These are phyloP conservation scores for Wickerhamiella dianesei DNA, from an alignment of 805 yeast species.

Conservation along the genomic window DNA sequence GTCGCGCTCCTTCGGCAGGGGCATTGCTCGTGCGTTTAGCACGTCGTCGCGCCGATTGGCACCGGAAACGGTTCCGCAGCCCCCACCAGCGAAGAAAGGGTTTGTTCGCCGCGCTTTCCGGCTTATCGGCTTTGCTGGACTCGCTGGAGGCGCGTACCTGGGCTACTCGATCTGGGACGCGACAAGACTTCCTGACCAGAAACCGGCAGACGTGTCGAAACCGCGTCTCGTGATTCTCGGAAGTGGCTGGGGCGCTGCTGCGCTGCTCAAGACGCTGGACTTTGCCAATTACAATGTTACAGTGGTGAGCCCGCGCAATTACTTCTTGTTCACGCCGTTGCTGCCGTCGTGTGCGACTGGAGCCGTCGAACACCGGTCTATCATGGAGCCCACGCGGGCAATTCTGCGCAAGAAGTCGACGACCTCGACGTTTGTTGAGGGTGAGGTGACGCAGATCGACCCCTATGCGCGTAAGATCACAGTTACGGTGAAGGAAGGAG, in stretches of 20 bases:
- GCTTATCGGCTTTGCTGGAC: constrained; percentile 9
- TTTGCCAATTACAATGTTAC: constrained; percentile 50
- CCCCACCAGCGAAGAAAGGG: constrained; percentile 3
- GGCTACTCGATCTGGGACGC: constrained; percentile 37
- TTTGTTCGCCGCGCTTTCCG: constrained; percentile 9
- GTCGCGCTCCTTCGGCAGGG: neutral
- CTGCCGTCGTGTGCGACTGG: constrained; percentile 73
- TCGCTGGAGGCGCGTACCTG: constrained; percentile 40
- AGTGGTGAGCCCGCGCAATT: constrained; percentile 54
- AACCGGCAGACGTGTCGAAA: constrained; percentile 41
- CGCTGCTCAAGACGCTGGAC: constrained; percentile 38
- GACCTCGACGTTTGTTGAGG: constrained; percentile 77
- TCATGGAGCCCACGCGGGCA: constrained; percentile 83
- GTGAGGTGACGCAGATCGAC: constrained; percentile 77
- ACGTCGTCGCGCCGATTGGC: neutral
- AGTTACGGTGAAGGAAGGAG: constrained; percentile 30
- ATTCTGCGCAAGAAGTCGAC: constrained; percentile 63
- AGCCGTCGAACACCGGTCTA: constrained; percentile 75
- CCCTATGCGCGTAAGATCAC: constrained; percentile 51
- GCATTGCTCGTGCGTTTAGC: neutral
- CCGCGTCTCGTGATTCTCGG: constrained; percentile 52
- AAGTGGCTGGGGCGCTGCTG: constrained; percentile 62
- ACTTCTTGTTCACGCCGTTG: constrained; percentile 56
- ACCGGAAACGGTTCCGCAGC: neutral
- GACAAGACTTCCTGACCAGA: constrained; percentile 28